Conservation (phyloP, 352 stramenopile genomes). For the Elongisporangium senticosum region DNA sequence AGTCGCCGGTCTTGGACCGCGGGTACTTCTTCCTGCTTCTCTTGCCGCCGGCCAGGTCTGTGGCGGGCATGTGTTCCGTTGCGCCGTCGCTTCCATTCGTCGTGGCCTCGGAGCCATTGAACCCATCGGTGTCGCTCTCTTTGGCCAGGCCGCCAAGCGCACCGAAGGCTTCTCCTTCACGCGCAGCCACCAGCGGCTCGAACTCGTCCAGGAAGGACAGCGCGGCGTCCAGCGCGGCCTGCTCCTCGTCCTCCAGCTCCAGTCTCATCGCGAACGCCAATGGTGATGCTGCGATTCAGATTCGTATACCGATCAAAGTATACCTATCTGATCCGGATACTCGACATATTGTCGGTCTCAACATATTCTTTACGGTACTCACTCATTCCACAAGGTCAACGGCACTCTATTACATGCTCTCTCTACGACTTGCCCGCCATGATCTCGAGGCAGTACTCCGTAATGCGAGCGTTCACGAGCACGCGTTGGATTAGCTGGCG, state of each 20-base stretch:
- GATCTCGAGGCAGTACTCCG: slow-evolving; percentile 47
- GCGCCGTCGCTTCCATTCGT: not conserved
- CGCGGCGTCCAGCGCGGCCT: slow-evolving; percentile 18
- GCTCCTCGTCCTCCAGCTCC: slow-evolving; percentile 16
- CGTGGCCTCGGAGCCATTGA: not conserved
- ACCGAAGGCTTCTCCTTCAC: not conserved
- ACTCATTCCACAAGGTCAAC: not conserved
- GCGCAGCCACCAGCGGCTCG: not conserved
- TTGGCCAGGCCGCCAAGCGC: not conserved
- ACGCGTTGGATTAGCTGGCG: slow-evolving; percentile 62
- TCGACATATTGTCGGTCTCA: too few relatives aligned
- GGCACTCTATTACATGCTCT: not conserved
- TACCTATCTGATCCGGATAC: not conserved
- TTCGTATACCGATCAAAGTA: not conserved
- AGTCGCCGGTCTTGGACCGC: slow-evolving; percentile 7
- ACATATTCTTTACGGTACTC: too few relatives aligned
- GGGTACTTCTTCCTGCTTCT: not conserved
- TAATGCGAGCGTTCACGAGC: slow-evolving; percentile 44
- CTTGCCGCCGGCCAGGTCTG: not conserved
- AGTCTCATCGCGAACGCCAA: not conserved
- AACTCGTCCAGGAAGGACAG: slow-evolving; percentile 27
- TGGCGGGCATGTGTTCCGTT: slow-evolving; percentile 7
- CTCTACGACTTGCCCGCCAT: slow-evolving; percentile 10
- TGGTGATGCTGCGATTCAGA: not conserved
- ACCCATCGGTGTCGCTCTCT: not conserved